Evolutionary conservation across 2,329 filamentous ascomycete genomes (phyloP).

Genomic region (Sclerotinia subarctica): DNA sequence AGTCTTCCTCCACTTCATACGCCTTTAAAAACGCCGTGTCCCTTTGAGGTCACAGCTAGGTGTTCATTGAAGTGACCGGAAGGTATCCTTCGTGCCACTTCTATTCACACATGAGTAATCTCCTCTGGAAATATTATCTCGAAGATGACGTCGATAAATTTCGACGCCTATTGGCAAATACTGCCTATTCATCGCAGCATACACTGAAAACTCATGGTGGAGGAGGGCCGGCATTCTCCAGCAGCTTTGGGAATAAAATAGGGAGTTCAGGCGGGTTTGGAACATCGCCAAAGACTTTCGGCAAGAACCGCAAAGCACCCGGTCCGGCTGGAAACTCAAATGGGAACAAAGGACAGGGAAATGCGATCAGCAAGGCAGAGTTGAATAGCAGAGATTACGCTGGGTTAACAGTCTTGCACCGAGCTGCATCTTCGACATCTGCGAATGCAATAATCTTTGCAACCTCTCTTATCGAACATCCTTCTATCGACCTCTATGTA

Average conservation of each 20-base stretch:
- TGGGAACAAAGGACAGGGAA: slow-evolving; percentile 46
- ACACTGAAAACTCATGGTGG: slow-evolving; percentile 53
- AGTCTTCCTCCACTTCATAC: slow-evolving; percentile 48
- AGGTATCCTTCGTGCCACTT: slow-evolving; percentile 38
- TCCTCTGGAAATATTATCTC: slow-evolving; percentile 94
- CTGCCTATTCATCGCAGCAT: slow-evolving; percentile 53
- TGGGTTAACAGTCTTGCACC: slow-evolving; percentile 80
- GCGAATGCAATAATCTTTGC: slow-evolving; percentile 71
- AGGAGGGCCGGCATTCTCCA: slow-evolving; percentile 40
- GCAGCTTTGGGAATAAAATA: slow-evolving; percentile 43
- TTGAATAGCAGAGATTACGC: slow-evolving; percentile 80
- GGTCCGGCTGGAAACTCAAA: slow-evolving; percentile 46
- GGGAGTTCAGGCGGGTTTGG: slow-evolving; percentile 36
- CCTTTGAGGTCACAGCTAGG: slow-evolving; percentile 86
- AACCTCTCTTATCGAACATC: slow-evolving; percentile 74
- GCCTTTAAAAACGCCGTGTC: slow-evolving; percentile 91
- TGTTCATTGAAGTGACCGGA: slow-evolving; percentile 43
- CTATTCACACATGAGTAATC: slow-evolving; percentile 79
- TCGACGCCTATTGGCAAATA: slow-evolving; percentile 77
- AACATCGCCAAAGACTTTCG: slow-evolving; percentile 49
- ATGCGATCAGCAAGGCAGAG: slow-evolving; percentile 55
- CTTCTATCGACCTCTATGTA: slow-evolving; percentile 76
- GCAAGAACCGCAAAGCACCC: slow-evolving; percentile 53
- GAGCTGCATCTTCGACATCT: slow-evolving; percentile 73
- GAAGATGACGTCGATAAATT: slow-evolving; percentile 97